These are phyloP conservation scores for Sisymbrium altissimum DNA, from an alignment of 345 rosid genomes.

Conservation along the genomic window DNA sequence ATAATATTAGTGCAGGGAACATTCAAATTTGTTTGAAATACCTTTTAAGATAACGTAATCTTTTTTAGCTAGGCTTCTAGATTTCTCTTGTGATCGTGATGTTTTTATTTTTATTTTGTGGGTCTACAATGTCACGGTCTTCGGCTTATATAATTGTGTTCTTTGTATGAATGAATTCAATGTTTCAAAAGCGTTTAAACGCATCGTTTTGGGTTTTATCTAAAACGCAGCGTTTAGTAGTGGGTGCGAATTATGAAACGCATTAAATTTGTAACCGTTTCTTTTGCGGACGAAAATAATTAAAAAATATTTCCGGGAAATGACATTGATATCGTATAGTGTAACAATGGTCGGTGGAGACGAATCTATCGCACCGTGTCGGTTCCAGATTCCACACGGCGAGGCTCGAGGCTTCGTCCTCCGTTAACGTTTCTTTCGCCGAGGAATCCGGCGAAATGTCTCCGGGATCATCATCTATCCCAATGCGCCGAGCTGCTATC, in stretches of 20 bases:
- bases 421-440: no score
- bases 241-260: background rate
- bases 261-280: background rate
- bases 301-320: background rate
- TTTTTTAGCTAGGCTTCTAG: background rate
- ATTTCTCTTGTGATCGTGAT: background rate
- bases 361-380: no score
- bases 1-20: conserved; percentile 3
- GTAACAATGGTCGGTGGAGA: no score
- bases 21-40: background rate
- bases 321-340: no score
- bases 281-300: background rate
- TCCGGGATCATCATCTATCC: no score
- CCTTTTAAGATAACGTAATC: background rate
- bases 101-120: background rate
- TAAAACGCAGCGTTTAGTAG: background rate
- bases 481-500: no score
- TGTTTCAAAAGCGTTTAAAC: background rate
- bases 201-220: background rate
- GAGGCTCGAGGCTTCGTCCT: no score
- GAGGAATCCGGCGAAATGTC: no score
- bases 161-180: background rate
- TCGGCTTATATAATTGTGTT: background rate
- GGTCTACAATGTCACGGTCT: background rate
- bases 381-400: no score